Base-by-base conservation (phyloP, 2,329 filamentous ascomycete species). In the Tolypocladium tundrense region DNA sequence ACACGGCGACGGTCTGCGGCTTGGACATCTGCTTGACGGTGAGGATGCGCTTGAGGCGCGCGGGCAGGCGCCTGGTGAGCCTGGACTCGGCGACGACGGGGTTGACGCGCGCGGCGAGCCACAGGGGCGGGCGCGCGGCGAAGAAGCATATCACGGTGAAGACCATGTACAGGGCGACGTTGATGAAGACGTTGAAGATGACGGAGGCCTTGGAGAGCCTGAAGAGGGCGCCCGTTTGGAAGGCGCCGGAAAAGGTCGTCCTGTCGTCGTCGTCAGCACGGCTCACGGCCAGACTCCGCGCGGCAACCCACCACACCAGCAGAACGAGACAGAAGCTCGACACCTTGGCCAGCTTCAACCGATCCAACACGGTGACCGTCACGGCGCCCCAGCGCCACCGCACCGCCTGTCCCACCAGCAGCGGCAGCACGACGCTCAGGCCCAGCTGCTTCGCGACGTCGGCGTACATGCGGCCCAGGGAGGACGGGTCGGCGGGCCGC, bases 361-460 rank as follows among this genome's bases (percentile, higher is more conserved):
- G 82, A 58, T 78, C 75, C 57, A 86, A 71, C 2, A 76, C 69
- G 64, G 77, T 78, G 1, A 80, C 77, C 53, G 83, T 86, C 39
- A 76, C 70, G 60, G 79, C 78, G 50, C 75, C 72, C 65, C 73
- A 78, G 21, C 69, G 66, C 71, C 74, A 78, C 41, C 85, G 81
- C 4, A 88, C 66, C 0, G 76, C 64, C 66, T 90, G 87, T 0
- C 87, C 87, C 1, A 84, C 73, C 0, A 78, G 71, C 58, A 90
- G 75, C 1, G 87, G 87, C 24, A 88, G 58, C 55, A 90, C 75
- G 1, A 88, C 83, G 21, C 83, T 87, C 11, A 90, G 72, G 0
- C 86, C 85, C 0, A 90, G 74, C 66, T 89, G 86, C 72, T 82
- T 83, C 62, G 88, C 84, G 1, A 90, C 86, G 58, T 80, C 76